These are phyloP conservation scores for Epichloe baconii DNA, from an alignment of 2,329 filamentous ascomycete genomes.

Conservation along the genomic window DNA sequence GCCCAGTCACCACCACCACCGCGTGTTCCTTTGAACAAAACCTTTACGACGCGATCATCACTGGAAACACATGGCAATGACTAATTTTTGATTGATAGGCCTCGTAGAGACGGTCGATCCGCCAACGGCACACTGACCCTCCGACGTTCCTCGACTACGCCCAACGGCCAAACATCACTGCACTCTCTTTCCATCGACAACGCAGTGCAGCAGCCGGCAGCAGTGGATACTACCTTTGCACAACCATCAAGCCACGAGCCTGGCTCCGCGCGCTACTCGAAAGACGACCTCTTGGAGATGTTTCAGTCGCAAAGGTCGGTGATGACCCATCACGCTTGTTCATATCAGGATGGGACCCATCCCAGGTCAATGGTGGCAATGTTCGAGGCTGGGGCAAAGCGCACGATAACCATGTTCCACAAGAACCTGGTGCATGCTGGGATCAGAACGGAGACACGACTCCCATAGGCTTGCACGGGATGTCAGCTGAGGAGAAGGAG, in stretches of 20 bases:
- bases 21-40: neutral
- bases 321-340: conserved; percentile 52
- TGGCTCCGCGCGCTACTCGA: conserved; percentile 53
- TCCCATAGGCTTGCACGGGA: conserved; percentile 60
- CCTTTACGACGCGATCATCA: neutral
- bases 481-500: conserved; percentile 50
- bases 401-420: conserved; percentile 57
- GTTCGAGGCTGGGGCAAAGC: conserved; percentile 64
- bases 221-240: conserved; percentile 22
- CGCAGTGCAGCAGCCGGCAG: conserved; percentile 25
- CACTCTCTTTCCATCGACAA: conserved; percentile 22
- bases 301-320: conserved; percentile 40
- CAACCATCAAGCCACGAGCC: conserved; percentile 18
- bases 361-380: conserved; percentile 50
- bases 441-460: conserved; percentile 55
- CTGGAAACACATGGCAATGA: neutral
- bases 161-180: conserved; percentile 30
- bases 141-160: conserved; percentile 48
- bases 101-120: conserved; percentile 43
- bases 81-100: conserved; percentile 26
- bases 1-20: neutral
- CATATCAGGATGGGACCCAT: conserved; percentile 67
- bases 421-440: conserved; percentile 90
- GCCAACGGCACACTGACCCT: conserved; percentile 52
- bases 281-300: conserved; percentile 66